Conservation (phyloP, 1,284 basidiomycete species). For the Cutaneotrichosporon arboriforme region DNA sequence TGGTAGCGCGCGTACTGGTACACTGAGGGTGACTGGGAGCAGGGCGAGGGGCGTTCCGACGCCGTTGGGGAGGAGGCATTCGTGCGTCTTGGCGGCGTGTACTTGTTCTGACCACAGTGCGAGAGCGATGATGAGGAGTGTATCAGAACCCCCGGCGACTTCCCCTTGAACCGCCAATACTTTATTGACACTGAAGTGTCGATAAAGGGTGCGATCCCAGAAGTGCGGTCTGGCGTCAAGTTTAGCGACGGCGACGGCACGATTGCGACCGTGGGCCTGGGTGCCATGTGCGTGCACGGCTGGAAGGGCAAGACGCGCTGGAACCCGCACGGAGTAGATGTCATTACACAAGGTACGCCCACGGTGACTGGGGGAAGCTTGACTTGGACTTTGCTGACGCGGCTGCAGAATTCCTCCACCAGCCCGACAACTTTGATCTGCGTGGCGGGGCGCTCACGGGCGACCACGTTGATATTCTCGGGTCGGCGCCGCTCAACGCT, state of each 20-base stretch:
- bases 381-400: background rate
- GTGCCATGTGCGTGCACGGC: conserved; percentile 91
- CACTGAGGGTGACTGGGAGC: conserved; percentile 62
- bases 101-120: conserved; percentile 41
- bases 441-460: conserved; percentile 84
- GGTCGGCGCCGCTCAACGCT: conserved; percentile 78
- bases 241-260: conserved; percentile 96
- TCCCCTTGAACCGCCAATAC: conserved; percentile 59
- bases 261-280: conserved; percentile 79
- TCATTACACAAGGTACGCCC: conserved; percentile 61
- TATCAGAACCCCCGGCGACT: conserved; percentile 54
- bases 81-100: conserved; percentile 19
- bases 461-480: conserved; percentile 91
- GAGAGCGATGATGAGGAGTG: conserved; percentile 47
- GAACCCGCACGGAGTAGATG: conserved; percentile 85
- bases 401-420: conserved; percentile 68
- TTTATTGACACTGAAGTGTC: conserved; percentile 82
- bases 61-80: conserved; percentile 39
- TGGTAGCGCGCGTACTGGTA: conserved; percentile 56
- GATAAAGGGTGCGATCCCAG: conserved; percentile 59
- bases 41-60: conserved; percentile 59
- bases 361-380: conserved; percentile 61
- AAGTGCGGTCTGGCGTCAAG: conserved; percentile 73
- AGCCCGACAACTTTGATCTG: conserved; percentile 66
- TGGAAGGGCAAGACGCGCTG: conserved; percentile 79